Conservation (phyloP, 768 basidiomycete species). For the Tylopilus subfusipes region DNA sequence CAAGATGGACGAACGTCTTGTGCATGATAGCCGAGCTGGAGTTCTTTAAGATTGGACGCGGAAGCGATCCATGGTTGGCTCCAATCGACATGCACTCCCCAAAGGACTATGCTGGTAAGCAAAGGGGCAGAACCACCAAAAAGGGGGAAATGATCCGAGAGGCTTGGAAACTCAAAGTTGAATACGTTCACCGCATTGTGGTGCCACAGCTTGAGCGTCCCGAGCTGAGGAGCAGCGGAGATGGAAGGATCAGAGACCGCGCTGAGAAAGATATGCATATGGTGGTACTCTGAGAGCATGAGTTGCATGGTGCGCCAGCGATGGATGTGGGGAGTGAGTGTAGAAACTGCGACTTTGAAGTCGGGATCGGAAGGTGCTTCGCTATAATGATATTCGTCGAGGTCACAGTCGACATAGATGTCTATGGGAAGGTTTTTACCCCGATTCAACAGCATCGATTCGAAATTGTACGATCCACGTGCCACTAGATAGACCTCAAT, state of each 20-base stretch:
- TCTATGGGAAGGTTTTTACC: slow-evolving; percentile 50
- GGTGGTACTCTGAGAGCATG: neutral
- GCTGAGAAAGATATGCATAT: slow-evolving; percentile 44
- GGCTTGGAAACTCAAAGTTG: too few species aligned
- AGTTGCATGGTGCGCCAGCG: neutral
- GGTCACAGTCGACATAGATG: slow-evolving; percentile 47
- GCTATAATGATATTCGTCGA: slow-evolving; percentile 16
- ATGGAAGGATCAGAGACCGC: slow-evolving; percentile 38
- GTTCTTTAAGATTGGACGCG: neutral
- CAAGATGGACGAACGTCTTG: neutral
- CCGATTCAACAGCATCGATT: slow-evolving; percentile 47
- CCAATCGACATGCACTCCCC: neutral
- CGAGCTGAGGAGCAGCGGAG: slow-evolving; percentile 45
- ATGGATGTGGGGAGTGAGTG: neutral
- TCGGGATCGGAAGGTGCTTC: slow-evolving; percentile 1
- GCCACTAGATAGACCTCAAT: slow-evolving; percentile 28
- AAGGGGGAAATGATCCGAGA: too few species aligned
- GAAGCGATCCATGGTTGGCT: neutral
- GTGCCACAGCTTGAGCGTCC: too few species aligned
- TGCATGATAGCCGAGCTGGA: neutral
- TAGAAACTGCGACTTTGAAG: neutral
- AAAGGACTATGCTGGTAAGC: too few species aligned
- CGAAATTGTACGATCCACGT: slow-evolving; percentile 42
- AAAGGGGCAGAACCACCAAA: too few species aligned
- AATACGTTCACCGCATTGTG: too few species aligned